phyloP scores from a whole-genome alignment of 257 asterid genomes.

The Haberlea rhodopensis region DNA sequence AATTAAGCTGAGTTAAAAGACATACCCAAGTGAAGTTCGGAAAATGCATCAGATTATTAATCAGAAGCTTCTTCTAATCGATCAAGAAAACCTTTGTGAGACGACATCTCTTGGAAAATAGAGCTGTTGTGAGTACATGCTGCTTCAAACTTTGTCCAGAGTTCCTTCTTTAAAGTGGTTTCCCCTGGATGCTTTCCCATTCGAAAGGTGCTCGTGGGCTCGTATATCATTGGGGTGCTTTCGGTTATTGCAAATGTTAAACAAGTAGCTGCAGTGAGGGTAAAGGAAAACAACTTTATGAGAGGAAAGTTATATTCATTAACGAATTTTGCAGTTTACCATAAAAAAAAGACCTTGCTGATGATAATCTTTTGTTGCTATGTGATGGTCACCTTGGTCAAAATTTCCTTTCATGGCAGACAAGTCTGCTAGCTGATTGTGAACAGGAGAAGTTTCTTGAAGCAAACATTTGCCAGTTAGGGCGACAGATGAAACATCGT shows the following conservation, averaged over 20 bases:
- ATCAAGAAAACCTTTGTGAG: slow-evolving; percentile 69
- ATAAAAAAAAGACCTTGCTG: too few species aligned
- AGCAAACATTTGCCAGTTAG: slow-evolving; percentile 25
- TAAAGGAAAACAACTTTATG: slow-evolving; percentile 5
- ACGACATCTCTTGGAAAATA: slow-evolving; percentile 24
- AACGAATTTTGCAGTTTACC: neutral
- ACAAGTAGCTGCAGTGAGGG: slow-evolving; percentile 33
- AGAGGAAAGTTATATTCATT: neutral
- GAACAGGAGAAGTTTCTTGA: slow-evolving; percentile 20
- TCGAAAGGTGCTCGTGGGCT: slow-evolving; percentile 43
- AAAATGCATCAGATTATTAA: slow-evolving; percentile 17
- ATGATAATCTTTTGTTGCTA: slow-evolving; percentile 21
- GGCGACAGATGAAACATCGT: slow-evolving; percentile 25
- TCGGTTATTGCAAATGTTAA: slow-evolving; percentile 38
- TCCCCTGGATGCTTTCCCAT: slow-evolving; percentile 81
- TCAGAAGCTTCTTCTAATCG: slow-evolving; percentile 67
- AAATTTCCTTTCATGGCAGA: slow-evolving; percentile 17
- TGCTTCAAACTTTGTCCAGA: slow-evolving; percentile 87
- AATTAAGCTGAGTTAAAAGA: neutral
- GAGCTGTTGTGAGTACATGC: slow-evolving; percentile 45
- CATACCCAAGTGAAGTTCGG: slow-evolving; percentile 12
- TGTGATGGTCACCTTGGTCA: slow-evolving; percentile 26
- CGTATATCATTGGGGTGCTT: slow-evolving; percentile 65
- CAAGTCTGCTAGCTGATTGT: slow-evolving; percentile 20
- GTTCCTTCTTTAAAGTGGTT: slow-evolving; percentile 91